These are phyloP conservation scores for Bryoglossum gracile DNA, from an alignment of 495 filamentous ascomycete genomes.

Conservation along the genomic window DNA sequence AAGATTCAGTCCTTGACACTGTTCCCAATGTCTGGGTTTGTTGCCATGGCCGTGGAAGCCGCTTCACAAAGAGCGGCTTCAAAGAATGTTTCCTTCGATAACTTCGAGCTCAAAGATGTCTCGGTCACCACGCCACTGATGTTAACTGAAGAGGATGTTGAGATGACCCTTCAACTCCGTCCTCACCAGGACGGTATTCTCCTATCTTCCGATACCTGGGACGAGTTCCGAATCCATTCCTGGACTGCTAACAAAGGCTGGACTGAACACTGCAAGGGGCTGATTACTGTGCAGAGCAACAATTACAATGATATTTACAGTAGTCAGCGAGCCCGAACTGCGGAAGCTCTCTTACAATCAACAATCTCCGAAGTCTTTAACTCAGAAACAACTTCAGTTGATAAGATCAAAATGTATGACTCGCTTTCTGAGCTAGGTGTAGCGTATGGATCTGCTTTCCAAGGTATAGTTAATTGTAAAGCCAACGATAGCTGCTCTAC, in stretches of 20 bases:
- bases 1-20: conserved; percentile 21
- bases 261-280: conserved; percentile 19
- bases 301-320: conserved; percentile 5
- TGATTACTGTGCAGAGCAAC: conserved; percentile 19
- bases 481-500: conserved; percentile 13
- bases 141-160: conserved; percentile 16
- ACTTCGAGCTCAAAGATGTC: conserved; percentile 21
- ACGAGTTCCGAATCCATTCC: conserved; percentile 19
- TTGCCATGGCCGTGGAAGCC: conserved; percentile 38
- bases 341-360: too few relatives aligned
- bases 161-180: conserved; percentile 12
- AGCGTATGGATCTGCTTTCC: conserved; percentile 21
- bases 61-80: conserved; percentile 29
- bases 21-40: conserved; percentile 36
- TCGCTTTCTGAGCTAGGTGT: conserved; percentile 13
- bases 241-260: conserved; percentile 14
- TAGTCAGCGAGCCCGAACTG: too few relatives aligned
- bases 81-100: conserved; percentile 15
- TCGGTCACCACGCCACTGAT: conserved; percentile 31
- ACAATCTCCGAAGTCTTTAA: conserved; percentile 3
- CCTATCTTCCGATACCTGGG: conserved; percentile 15
- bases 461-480: conserved; percentile 17
- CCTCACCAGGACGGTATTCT: conserved; percentile 15
- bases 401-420: conserved; percentile 11
- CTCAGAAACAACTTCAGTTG: background rate